Percentiles rank a stretch among this genome's conserved stretches.
Conservation (phyloP, 305 asterid species). For the Salvia sclarea region DNA sequence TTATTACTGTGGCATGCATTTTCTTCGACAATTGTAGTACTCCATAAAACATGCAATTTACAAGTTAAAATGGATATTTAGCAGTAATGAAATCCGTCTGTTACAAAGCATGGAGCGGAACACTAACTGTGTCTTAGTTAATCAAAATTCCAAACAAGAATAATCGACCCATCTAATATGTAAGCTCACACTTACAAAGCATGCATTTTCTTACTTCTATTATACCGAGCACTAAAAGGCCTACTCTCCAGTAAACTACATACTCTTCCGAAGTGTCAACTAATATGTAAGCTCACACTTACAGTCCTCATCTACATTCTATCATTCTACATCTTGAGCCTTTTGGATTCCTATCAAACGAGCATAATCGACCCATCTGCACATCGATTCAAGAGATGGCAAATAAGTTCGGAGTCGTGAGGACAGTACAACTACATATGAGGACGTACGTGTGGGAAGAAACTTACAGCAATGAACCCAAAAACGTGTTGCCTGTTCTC, state of each 20-base stretch:
- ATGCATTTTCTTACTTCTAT: too few species aligned
- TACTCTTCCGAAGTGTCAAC: conserved; percentile 38
- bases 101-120: neutral
- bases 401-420: conserved; percentile 15
- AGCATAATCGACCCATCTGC: conserved; percentile 92
- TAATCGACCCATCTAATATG: too few species aligned
- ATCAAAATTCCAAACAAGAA: too few species aligned
- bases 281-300: conserved; percentile 24
- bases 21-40: too few species aligned
- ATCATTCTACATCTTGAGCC: conserved; percentile 53
- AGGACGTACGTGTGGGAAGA: neutral
- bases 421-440: neutral
- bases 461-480: conserved; percentile 78
- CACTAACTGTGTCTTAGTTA: neutral
- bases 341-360: conserved; percentile 78
- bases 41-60: too few species aligned
- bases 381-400: conserved; percentile 11
- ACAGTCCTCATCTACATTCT: conserved; percentile 9
- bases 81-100: neutral
- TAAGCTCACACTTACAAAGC: too few species aligned
- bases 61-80: neutral
- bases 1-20: too few species aligned
- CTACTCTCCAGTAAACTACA: neutral
- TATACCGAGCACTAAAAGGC: neutral
- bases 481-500: conserved; percentile 77